These are phyloP conservation scores for Fusarium cicatricum DNA, from an alignment of 2,329 filamentous ascomycete genomes.

Conservation along the genomic window DNA sequence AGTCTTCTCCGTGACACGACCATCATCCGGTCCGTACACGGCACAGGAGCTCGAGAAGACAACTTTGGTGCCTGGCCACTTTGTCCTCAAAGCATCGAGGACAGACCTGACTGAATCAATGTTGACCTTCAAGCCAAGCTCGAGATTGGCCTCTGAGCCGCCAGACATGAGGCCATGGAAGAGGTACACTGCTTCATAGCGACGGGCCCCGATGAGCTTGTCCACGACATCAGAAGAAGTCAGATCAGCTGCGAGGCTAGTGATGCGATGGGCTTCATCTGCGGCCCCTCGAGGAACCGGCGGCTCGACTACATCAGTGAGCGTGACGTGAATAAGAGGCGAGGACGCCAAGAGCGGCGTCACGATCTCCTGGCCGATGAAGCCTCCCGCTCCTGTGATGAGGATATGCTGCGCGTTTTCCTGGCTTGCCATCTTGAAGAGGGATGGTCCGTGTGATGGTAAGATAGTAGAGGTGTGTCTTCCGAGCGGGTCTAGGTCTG, in stretches of 20 bases:
- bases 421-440: slow-evolving; percentile 18
- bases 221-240: slow-evolving; percentile 31
- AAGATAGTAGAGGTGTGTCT: not conserved
- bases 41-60: slow-evolving; percentile 68
- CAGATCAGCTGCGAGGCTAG: slow-evolving; percentile 39
- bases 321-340: slow-evolving; percentile 53
- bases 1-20: slow-evolving; percentile 32
- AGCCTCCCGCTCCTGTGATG: slow-evolving; percentile 71
- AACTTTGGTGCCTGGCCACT: slow-evolving; percentile 59
- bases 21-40: slow-evolving; percentile 58
- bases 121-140: slow-evolving; percentile 64
- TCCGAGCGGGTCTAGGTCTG: slow-evolving; percentile 1
- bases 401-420: slow-evolving; percentile 52
- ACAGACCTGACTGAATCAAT: slow-evolving; percentile 63
- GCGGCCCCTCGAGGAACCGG: slow-evolving; percentile 53
- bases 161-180: slow-evolving; percentile 72
- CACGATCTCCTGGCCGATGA: slow-evolving; percentile 69
- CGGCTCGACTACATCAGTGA: slow-evolving; percentile 65
- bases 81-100: slow-evolving; percentile 58
- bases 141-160: slow-evolving; percentile 66
- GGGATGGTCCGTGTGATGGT: not conserved
- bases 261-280: slow-evolving; percentile 40
- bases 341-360: slow-evolving; percentile 59
- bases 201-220: slow-evolving; percentile 41
- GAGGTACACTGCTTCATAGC: slow-evolving; percentile 60